phyloP scores from a whole-genome alignment of 768 basidiomycete species.

The Pholiota conissans region DNA sequence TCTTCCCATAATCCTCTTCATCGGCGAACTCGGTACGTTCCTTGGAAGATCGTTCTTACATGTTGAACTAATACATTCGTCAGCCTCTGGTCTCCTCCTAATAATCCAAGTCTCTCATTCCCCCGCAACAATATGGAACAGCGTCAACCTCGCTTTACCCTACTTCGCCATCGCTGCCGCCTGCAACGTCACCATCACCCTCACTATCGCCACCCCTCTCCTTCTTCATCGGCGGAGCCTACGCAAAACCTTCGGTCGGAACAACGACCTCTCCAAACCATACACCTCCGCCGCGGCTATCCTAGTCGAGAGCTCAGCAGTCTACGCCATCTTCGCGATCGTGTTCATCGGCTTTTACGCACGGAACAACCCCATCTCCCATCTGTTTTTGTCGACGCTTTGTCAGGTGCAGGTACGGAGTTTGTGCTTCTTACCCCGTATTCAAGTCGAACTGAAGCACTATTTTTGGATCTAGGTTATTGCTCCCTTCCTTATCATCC shows the following conservation, averaged over 20 bases:
- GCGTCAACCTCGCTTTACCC: slow-evolving; percentile 3
- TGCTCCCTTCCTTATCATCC: slow-evolving; percentile 6
- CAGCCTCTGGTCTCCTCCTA: slow-evolving; percentile 4
- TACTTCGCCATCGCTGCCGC: slow-evolving; percentile 8
- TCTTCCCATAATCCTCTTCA: slow-evolving; percentile 3
- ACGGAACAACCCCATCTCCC: slow-evolving; percentile 4
- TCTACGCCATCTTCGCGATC: slow-evolving; percentile 1
- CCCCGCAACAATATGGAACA: slow-evolving; percentile 4
- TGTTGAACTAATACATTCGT: no score
- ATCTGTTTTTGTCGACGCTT: slow-evolving; percentile 6
- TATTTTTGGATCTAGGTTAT: slow-evolving; percentile 1
- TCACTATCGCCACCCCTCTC: slow-evolving; percentile 9
- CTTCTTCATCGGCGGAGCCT: slow-evolving; percentile 7
- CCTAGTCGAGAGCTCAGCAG: slow-evolving; percentile 7
- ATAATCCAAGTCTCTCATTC: slow-evolving; percentile 8
- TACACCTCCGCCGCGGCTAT: slow-evolving; percentile 5
- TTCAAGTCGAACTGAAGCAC: no score
- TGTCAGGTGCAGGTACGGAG: slow-evolving; percentile 6
- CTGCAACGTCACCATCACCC: slow-evolving; percentile 4
- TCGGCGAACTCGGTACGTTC: slow-evolving; percentile 2
- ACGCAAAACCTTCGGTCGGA: background rate
- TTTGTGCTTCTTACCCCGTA: background rate
- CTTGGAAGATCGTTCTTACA: no score
- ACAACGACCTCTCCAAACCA: slow-evolving; percentile 2
- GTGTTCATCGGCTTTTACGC: slow-evolving; percentile 7